Evolutionary conservation across 1,284 basidiomycete genomes (phyloP), one percentile per base, ranked within the genome.

Genomic region (Salmacisia buchloeana): DNA sequence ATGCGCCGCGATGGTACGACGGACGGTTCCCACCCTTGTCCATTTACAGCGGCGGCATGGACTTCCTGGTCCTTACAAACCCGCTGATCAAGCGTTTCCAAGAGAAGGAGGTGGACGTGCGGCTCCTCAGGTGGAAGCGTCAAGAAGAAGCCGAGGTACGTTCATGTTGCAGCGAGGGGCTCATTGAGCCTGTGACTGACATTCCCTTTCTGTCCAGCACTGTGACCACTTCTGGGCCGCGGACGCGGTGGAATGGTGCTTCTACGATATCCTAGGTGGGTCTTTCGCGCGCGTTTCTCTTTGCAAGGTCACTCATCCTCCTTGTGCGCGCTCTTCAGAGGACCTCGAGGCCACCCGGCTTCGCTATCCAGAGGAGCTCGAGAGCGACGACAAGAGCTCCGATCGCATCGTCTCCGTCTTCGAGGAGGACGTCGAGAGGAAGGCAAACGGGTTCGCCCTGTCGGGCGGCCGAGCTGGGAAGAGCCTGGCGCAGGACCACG

Each of bases 181-280:
- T 18, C 58, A 39, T 34, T 34, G 5, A 35, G 5, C 12, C 34
- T 43, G 52, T 25, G 18, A 27, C 36, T 25, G 2, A 54, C 5
- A 9, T 23, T 25, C 43, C 23, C 10, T 10, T 3, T 31, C 21
- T 15, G n/a, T 6, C 13, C 49, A 54, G 57, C 76, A 76, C 59
- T 76, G 75, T 60, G 83, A 84, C 65, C 83, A 83, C 65, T 83
- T 82, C 66, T 84, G 84, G 84, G 83, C 84, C 2, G 84, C 84
- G 1, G 85, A 86, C 72, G 85, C 85, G 5, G 85, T 86, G 15
- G 85, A 86, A 72, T 84, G 85, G 82, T 84, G 83, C 63, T 80
- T 79, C 66, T 34, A 74, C n/a, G 78, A 81, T 29, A 78, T 82
- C 54, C 59, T 81, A 58, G 76, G 81, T 41, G 80, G 80, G 63